Percentiles rank a stretch among this genome's conserved stretches.
Evolutionary conservation across 1,284 basidiomycete species (phyloP).

Genomic region (Vanrija sp.): DNA sequence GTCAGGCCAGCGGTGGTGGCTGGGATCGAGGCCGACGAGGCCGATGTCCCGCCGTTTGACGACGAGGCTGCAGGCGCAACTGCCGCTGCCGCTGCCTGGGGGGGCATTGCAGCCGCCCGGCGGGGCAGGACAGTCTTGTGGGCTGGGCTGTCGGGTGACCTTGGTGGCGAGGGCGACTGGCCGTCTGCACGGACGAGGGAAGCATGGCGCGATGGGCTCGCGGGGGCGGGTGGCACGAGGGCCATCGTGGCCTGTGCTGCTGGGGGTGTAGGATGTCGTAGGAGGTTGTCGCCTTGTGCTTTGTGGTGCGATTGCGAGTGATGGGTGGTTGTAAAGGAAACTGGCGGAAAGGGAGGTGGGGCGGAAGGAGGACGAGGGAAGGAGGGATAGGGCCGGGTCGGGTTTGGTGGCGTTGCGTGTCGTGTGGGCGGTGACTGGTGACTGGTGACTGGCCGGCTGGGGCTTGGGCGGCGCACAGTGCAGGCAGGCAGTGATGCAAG

Average conservation of each 20-base stretch:
- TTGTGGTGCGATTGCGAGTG: neutral
- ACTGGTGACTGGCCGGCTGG: too few species aligned
- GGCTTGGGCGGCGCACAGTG: too few species aligned
- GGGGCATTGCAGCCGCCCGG: neutral
- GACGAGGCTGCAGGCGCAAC: neutral
- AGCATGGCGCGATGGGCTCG: neutral
- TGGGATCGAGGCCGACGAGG: slow-evolving; percentile 7
- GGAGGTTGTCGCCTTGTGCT: neutral
- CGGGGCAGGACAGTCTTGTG: neutral
- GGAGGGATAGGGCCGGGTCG: too few species aligned
- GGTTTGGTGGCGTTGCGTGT: too few species aligned
- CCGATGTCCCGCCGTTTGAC: neutral
- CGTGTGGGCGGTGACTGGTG: too few species aligned
- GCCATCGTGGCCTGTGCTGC: neutral
- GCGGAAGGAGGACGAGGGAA: too few species aligned
- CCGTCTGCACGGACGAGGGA: neutral
- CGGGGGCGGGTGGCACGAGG: neutral
- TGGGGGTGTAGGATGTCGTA: neutral
- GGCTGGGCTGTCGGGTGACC: neutral
- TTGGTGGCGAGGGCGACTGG: neutral
- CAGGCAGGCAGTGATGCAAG: too few species aligned
- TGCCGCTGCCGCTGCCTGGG: neutral
- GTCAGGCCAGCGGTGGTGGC: slow-evolving; percentile 12
- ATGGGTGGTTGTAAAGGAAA: neutral
- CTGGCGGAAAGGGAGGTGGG: too few species aligned